Percentiles rank a stretch among this genome's conserved stretches.
Evolutionary conservation across 768 basidiomycete genomes (phyloP).

Genomic region (Trametopsis cervina): DNA sequence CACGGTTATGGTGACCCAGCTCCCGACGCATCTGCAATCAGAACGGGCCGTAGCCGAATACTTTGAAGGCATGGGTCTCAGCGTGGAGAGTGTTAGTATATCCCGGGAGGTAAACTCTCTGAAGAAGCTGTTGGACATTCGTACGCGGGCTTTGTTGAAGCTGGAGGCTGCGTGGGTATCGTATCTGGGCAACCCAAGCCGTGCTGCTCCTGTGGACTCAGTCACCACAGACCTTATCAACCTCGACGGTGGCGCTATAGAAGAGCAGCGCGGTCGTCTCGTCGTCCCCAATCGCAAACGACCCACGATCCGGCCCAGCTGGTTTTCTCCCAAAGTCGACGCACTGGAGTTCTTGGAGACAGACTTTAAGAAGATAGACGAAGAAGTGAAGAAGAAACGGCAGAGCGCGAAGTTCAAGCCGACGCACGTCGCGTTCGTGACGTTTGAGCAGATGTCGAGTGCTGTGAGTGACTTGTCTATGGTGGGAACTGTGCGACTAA

Average conservation of each 20-base stretch:
- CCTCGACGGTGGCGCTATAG: slow-evolving; percentile 45
- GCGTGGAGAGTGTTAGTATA: slow-evolving; percentile 89
- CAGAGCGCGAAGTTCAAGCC: slow-evolving; percentile 69
- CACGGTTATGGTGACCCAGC: slow-evolving; percentile 80
- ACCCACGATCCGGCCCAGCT: slow-evolving; percentile 68
- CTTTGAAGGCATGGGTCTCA: slow-evolving; percentile 82
- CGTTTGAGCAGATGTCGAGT: slow-evolving; percentile 92
- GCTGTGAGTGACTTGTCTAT: slow-evolving; percentile 49
- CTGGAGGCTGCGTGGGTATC: slow-evolving; percentile 83
- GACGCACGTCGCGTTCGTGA: slow-evolving; percentile 87
- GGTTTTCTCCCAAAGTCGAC: slow-evolving; percentile 76
- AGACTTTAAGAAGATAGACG: slow-evolving; percentile 76
- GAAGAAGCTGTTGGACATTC: slow-evolving; percentile 63
- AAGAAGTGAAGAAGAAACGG: slow-evolving; percentile 70
- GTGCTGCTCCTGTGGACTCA: slow-evolving; percentile 46
- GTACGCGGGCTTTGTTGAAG: slow-evolving; percentile 73
- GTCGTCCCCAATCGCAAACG: slow-evolving; percentile 71
- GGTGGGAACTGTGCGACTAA: slow-evolving; percentile 2
- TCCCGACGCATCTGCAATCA: slow-evolving; percentile 79
- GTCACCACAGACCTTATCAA: slow-evolving; percentile 29
- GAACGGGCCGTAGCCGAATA: slow-evolving; percentile 88
- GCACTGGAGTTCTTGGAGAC: slow-evolving; percentile 84
- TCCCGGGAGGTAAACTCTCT: slow-evolving; percentile 77
- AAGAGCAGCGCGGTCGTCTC: slow-evolving; percentile 47
- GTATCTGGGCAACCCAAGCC: slow-evolving; percentile 93